Conservation (phyloP, 2,329 filamentous ascomycete genomes). For the Capronia epimyces region DNA sequence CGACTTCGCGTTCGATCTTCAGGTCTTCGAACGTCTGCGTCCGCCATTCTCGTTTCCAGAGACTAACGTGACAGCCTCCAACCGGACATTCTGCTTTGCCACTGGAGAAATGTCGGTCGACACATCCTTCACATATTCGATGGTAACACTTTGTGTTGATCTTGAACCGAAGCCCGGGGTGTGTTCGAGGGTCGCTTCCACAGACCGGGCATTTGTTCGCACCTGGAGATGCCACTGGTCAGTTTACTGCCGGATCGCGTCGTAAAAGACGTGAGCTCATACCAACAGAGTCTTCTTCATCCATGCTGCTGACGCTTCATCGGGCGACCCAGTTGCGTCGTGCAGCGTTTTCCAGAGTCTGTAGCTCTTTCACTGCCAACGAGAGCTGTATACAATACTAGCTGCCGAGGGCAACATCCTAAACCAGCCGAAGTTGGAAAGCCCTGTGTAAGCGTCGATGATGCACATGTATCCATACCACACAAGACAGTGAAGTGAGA, state of each 20-base stretch:
- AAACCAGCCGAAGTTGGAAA: no score
- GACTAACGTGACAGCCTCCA: conserved; percentile 76
- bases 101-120: conserved; percentile 86
- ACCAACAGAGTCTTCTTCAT: conserved; percentile 20
- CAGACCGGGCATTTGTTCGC: conserved; percentile 70
- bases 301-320: conserved; percentile 13
- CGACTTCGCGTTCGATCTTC: conserved; percentile 82
- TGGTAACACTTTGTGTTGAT: conserved; percentile 99
- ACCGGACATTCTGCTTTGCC: conserved; percentile 91
- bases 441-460: no score
- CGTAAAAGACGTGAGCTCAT: background rate
- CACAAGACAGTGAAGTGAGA: background rate
- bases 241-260: background rate
- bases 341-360: background rate
- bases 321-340: background rate
- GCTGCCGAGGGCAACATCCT: no score
- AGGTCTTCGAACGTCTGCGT: conserved; percentile 87
- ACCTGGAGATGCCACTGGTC: conserved; percentile 1
- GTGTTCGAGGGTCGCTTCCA: conserved; percentile 94
- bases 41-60: conserved; percentile 62
- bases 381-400: background rate
- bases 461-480: no score
- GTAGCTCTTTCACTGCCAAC: background rate
- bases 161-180: conserved; percentile 86
- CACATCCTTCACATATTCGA: conserved; percentile 95